Conservation (phyloP, 495 filamentous ascomycete species). For the Aspergillus sclerotiicarbonarius region DNA sequence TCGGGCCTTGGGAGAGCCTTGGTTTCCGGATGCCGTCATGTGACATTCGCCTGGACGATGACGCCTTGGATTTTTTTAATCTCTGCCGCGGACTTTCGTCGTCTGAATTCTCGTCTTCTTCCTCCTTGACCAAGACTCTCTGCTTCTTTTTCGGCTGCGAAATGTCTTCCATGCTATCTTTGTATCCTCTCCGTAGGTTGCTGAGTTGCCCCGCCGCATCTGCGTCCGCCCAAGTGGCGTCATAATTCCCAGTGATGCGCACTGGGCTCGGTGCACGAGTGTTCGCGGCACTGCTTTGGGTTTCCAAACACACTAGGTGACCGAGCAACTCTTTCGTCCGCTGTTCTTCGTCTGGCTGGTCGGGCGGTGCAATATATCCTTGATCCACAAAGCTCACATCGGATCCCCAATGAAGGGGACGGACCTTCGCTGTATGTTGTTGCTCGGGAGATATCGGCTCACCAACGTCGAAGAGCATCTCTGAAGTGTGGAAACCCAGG, state of each 20-base stretch:
- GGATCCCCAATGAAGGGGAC: constrained; percentile 61
- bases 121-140: constrained; percentile 34
- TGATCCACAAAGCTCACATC: constrained; percentile 60
- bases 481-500: constrained; percentile 40
- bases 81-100: constrained; percentile 39
- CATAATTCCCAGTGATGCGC: constrained; percentile 20
- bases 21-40: constrained; percentile 33
- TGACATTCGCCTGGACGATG: constrained; percentile 29
- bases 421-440: constrained; percentile 37
- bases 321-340: constrained; percentile 52
- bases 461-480: constrained; percentile 46
- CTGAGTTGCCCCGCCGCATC: constrained; percentile 10
- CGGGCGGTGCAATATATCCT: constrained; percentile 53
- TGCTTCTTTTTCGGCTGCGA: constrained; percentile 36
- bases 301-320: constrained; percentile 53
- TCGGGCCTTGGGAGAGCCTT: constrained; percentile 35
- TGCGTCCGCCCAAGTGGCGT: constrained; percentile 15
- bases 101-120: constrained; percentile 40
- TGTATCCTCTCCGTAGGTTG: constrained; percentile 17
- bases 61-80: constrained; percentile 49
- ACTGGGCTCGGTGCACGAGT: constrained; percentile 60
- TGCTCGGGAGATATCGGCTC: constrained; percentile 41
- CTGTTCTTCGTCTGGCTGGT: constrained; percentile 55
- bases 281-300: constrained; percentile 52
- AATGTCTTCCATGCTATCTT: constrained; percentile 23